Conservation (phyloP, 768 basidiomycete genomes). For the Boletus rubropictus region DNA sequence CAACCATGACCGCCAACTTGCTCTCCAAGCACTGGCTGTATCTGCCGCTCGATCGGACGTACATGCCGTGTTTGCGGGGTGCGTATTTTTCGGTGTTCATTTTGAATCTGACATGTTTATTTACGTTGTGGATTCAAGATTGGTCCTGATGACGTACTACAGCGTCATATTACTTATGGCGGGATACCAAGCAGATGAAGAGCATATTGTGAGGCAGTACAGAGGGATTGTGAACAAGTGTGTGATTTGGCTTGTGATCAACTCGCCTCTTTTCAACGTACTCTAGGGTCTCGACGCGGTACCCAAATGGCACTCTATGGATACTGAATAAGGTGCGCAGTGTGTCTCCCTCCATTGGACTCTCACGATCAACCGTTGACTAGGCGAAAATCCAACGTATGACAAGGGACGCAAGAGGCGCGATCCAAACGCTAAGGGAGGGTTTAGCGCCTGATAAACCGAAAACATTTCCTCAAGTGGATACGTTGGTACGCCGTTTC, state of each 20-base stretch:
- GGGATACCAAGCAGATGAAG: conserved; percentile 74
- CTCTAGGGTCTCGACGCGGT: conserved; percentile 47
- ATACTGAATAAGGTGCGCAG: conserved; percentile 56
- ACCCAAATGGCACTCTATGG: conserved; percentile 68
- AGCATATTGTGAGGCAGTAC: conserved; percentile 57
- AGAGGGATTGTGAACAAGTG: conserved; percentile 58
- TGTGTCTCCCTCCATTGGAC: neutral
- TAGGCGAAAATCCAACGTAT: conserved; percentile 76
- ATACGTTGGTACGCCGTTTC: conserved; percentile 47
- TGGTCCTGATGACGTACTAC: conserved; percentile 79
- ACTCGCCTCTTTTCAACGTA: neutral
- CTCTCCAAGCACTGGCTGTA: conserved; percentile 62
- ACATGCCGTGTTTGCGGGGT: conserved; percentile 76
- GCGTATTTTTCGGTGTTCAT: conserved; percentile 18
- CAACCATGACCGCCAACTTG: conserved; percentile 63
- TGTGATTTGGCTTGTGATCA: conserved; percentile 13
- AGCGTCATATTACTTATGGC: conserved; percentile 64
- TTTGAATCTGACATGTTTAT: neutral
- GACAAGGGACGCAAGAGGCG: conserved; percentile 56
- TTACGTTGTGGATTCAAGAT: conserved; percentile 31
- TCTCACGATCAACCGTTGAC: neutral
- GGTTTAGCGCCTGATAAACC: conserved; percentile 49
- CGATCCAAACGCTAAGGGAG: conserved; percentile 55
- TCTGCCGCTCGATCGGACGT: conserved; percentile 63
- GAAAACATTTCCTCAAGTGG: conserved; percentile 63